A percentile compares a stretch with the other conserved stretches of the same genome.
phyloP scores from a whole-genome alignment of 139 green algal species.

The Coelastrella sp. region DNA sequence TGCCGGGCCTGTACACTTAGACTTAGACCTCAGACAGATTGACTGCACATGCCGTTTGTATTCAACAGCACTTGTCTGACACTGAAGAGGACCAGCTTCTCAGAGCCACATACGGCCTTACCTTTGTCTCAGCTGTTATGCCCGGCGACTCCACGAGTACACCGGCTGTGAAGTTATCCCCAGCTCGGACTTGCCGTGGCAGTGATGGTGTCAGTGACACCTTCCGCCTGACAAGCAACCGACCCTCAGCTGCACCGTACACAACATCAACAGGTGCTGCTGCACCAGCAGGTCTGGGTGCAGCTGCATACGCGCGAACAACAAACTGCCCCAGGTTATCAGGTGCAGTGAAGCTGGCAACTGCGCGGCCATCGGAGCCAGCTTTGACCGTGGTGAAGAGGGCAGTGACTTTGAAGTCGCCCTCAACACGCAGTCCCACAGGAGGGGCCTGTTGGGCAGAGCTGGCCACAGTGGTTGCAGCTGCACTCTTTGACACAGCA shows the following conservation, averaged over 20 bases:
- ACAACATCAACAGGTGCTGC: slow-evolving; percentile 32
- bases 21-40: no score
- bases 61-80: no score
- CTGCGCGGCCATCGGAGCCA: slow-evolving; percentile 23
- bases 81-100: no score
- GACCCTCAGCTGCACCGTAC: slow-evolving; percentile 62
- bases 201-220: slow-evolving; percentile 70
- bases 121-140: neutral
- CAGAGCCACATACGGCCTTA: neutral
- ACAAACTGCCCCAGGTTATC: slow-evolving; percentile 61
- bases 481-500: neutral
- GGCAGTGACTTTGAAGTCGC: slow-evolving; percentile 53
- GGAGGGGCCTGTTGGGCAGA: neutral
- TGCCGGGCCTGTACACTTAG: no score
- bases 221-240: slow-evolving; percentile 59
- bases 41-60: no score
- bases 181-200: slow-evolving; percentile 65
- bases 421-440: slow-evolving; percentile 10
- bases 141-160: slow-evolving; percentile 53
- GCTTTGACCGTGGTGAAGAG: slow-evolving; percentile 46
- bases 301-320: slow-evolving; percentile 50
- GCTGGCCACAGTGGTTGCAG: neutral
- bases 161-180: slow-evolving; percentile 68
- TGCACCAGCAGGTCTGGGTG: neutral
- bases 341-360: slow-evolving; percentile 50